Evolutionary conservation across 2,329 filamentous ascomycete species (phyloP), one percentile per base, ranked within the genome.

Genomic region (Xylariales sp.): DNA sequence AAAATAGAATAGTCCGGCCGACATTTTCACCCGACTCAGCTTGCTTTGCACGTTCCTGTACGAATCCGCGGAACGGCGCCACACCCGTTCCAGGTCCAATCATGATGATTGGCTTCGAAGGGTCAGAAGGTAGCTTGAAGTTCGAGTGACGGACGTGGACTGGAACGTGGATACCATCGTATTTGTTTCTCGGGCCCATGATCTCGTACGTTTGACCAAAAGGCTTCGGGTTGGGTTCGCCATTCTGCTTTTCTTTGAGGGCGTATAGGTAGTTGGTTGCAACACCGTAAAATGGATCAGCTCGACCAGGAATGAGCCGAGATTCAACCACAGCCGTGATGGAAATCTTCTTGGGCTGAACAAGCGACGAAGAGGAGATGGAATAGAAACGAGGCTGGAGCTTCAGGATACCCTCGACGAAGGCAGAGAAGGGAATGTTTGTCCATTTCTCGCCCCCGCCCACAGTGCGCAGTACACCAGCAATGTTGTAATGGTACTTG

Each of bases 371-470:
- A 1, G 94, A 98, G 2, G 93, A 98, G 64, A 98, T 98, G 37
- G 94, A 98, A 73, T 98, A 98, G 75, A 97, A 98, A 37, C 93
- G 88, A 28, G 93, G 91, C 65, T 98, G 93, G 43, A 98, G 81
- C 73, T 96, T 97, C 67, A 83, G 87, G 47, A 98, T 67, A 51
- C 88, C 86, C 73, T 98, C 93, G 51, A 98, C 89, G 55, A 97
- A 82, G 55, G 90, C 82, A 7, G 93, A 95, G 69, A 98, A 97
- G 12, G 93, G 94, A 42, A 96, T 82, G 41, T 81, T 82, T 41
- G 79, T 71, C 86, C 93, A 98, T 45, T 80, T 80, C 64, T 86
- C 71, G 36, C 84, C 82, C 24, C 84, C 82, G 54, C 81, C 76
- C 48, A 93, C 76, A 38, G 73, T 76, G 50, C 88, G 74, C 29